Evolutionary conservation across 805 yeast genomes (phyloP), one percentile per base, ranked within the genome.

Genomic region (Candida michaelii): DNA sequence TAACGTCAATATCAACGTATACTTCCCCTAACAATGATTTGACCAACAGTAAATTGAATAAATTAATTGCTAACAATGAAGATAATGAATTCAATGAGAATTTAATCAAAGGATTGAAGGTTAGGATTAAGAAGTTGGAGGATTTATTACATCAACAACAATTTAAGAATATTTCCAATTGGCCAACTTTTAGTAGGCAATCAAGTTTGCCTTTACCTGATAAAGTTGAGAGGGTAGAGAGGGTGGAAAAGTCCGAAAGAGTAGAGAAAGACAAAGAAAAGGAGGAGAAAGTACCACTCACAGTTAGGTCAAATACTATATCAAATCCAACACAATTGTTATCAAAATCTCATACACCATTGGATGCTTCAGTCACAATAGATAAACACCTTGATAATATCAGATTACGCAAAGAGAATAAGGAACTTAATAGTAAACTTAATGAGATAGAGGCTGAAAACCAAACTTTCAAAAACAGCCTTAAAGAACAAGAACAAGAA

Each of bases 41-140:
- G 13, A 38, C 45, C 2, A 52, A 38, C 11, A 50, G 46, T 10
- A 45, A 46, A 27, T 27, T 43, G 13, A 50, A 48, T 25, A 44
- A 41, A 18, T 32, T 43, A 3, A 44, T 39, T 5, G 53, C 43
- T 19, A 55, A 47, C n/a, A 50, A 50, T 3, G 56, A 52, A 10
- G 62, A 55, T 27, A 51, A 42, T 3, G 79, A 73, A 13, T 48
- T 51, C 24, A 71, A 69, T 45, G 49, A 66, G 32, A 65, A 58
- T 32, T 54, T 75, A 10, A 65, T 84, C 9, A 73, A 73, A 48
- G 87, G 86, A 0, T 83, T 89, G 49, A 83, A 83, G 57, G 62
- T 77, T 9, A 68, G 96, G 40, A 86, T 91, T 30, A 79, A 78
- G 47, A 85, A 85, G 51, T 71, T 91, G 40, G 97, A 89, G 52